Conservation (phyloP, 768 basidiomycete genomes). For the Lenzites betulinus region DNA sequence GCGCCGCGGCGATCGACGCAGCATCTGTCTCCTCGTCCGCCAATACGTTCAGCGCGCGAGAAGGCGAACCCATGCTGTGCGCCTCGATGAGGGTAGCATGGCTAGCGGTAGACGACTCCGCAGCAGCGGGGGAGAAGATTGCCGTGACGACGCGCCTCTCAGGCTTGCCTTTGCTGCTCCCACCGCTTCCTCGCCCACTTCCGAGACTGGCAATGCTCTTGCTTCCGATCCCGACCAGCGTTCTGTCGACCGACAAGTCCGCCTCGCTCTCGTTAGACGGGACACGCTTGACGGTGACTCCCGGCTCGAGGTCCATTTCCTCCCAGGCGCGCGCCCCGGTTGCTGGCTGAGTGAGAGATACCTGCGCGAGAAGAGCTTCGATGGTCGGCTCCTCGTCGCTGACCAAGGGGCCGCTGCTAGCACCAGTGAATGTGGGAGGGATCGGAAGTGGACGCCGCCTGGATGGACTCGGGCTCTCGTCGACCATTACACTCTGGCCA, state of each 20-base stretch:
- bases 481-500: neutral
- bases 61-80: neutral
- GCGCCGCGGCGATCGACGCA: neutral
- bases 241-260: constrained; percentile 3
- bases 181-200: constrained; percentile 21
- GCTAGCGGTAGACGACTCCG: neutral
- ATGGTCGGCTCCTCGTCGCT: constrained; percentile 34
- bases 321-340: constrained; percentile 41
- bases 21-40: neutral
- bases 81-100: neutral
- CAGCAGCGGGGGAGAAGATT: constrained; percentile 26
- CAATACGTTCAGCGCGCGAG: neutral
- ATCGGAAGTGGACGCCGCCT: constrained; percentile 15
- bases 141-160: constrained; percentile 35
- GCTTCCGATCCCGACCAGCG: constrained; percentile 12
- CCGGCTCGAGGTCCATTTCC: constrained; percentile 32
- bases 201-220: constrained; percentile 18
- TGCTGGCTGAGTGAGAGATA: constrained; percentile 8
- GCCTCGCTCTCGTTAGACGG: constrained; percentile 16
- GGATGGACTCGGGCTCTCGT: constrained; percentile 22
- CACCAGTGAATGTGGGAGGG: constrained; percentile 11
- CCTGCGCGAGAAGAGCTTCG: constrained; percentile 33
- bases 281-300: constrained; percentile 37
- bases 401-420: neutral
- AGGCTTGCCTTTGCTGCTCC: constrained; percentile 25